Conservation (phyloP, 2,329 filamentous ascomycete species). For the Xylaria sp. region DNA sequence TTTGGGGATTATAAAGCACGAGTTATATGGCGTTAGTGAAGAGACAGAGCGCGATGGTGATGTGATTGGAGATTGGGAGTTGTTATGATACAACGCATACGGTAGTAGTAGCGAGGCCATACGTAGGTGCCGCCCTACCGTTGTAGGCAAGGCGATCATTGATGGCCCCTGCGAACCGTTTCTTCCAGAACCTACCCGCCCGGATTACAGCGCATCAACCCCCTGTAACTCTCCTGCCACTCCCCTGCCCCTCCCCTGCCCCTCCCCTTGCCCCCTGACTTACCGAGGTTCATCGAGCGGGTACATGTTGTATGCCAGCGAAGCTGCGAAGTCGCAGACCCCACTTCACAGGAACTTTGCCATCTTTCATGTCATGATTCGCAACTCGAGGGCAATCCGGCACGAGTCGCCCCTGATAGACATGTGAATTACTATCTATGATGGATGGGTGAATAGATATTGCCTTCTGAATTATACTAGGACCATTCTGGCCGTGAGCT, state of each 20-base stretch:
- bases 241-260: no score
- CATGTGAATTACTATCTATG: neutral
- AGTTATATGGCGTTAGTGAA: no score
- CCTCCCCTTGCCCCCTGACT: neutral
- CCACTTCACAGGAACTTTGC: constrained; percentile 18
- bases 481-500: no score
- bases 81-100: neutral
- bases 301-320: constrained; percentile 9
- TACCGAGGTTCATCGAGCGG: constrained; percentile 3
- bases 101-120: neutral
- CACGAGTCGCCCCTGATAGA: neutral
- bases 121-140: neutral
- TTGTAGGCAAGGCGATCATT: neutral
- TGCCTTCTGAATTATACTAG: no score
- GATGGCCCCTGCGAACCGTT: constrained; percentile 2
- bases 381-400: no score
- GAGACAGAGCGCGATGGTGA: neutral
- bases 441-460: neutral
- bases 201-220: neutral
- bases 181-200: constrained; percentile 22
- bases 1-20: no score
- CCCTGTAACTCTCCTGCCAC: no score
- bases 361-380: constrained; percentile 1
- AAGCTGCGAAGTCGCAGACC: constrained; percentile 16
- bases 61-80: no score